Evolutionary conservation across 148 eudicot genomes (phyloP), one percentile per base, ranked within the genome.

Genomic region (Diospyros lotus): DNA sequence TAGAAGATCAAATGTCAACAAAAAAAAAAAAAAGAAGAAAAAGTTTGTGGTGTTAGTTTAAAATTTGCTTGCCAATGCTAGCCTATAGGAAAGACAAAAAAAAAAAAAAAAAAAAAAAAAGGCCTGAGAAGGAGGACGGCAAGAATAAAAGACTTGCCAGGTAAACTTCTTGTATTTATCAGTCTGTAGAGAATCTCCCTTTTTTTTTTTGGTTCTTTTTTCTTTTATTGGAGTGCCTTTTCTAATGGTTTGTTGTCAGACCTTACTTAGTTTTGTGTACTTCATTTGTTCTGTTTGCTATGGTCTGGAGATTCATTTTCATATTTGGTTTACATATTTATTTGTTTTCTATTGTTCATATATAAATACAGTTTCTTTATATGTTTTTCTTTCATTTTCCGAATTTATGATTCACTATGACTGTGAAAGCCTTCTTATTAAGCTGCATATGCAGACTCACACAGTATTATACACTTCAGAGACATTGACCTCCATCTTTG

Each of bases 131-230:
- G 43, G 66, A 45, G 0, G 17, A 56, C 7, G n/a, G 76, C 40
- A n/a, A 63, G 39, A 63, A 51, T 51, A 73, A 62, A 41, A 52
- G 39, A 38, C 63, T 63, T 40, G 1, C 13, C 50, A 51, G 75
- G 68, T 63, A 73, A 62, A 52, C 18, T 48, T 73, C 65, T 73
- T 61, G 66, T 70, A 54, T 40, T 54, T 18, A 41, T 70, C 60
- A 14, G 15, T 73, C 41, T 15, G 41, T 73, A 39, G 45, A 50
- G 60, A 62, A 48, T 46, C 46, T 28, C 45, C 2, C 46, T 43
- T 72, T 59, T 28, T 28, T 28, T 28, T 48, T 48, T 4, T 4
- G 0, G 52, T 4, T 4, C 52, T 48, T 48, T 4, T 4, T 48
- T 4, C 8, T 48, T 0, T 4, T 73, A 51, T 62, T 45, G 66